phyloP scores from a whole-genome alignment of 176 grass and related monocot genomes.

The Tuctoria greenei region DNA sequence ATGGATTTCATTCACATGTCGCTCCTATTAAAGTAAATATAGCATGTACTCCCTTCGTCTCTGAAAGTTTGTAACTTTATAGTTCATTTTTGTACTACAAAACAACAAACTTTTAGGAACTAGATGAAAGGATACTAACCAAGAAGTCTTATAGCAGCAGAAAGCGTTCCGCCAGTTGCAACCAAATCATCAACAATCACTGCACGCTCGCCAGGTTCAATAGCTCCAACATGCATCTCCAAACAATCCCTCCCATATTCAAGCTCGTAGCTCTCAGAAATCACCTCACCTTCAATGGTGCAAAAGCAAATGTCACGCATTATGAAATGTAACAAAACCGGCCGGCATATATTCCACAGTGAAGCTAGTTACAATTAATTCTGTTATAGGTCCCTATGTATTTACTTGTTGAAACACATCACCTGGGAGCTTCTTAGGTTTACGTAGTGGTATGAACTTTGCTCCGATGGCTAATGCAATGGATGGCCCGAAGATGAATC shows the following conservation, averaged over 20 bases:
- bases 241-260: conserved; percentile 94
- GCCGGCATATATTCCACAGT: not conserved
- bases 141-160: conserved; percentile 84
- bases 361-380: not conserved
- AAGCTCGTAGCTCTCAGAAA: conserved; percentile 80
- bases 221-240: conserved; percentile 89
- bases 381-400: not conserved
- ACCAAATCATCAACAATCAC: conserved; percentile 87
- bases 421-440: conserved; percentile 96
- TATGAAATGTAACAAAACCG: not conserved
- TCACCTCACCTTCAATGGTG: conserved; percentile 68
- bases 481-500: conserved; percentile 85
- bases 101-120: too few relatives aligned
- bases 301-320: not conserved
- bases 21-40: not conserved
- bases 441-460: conserved; percentile 92
- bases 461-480: conserved; percentile 81
- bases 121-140: conserved; percentile 44
- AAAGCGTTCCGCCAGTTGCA: conserved; percentile 87
- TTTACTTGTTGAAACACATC: not conserved
- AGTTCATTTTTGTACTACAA: too few relatives aligned
- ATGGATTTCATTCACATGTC: too few relatives aligned
- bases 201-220: conserved; percentile 49
- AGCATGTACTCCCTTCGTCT: too few relatives aligned
- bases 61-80: too few relatives aligned